These are phyloP conservation scores for Corymbia calophylla DNA, from an alignment of 441 rosid genomes.

Conservation along the genomic window DNA sequence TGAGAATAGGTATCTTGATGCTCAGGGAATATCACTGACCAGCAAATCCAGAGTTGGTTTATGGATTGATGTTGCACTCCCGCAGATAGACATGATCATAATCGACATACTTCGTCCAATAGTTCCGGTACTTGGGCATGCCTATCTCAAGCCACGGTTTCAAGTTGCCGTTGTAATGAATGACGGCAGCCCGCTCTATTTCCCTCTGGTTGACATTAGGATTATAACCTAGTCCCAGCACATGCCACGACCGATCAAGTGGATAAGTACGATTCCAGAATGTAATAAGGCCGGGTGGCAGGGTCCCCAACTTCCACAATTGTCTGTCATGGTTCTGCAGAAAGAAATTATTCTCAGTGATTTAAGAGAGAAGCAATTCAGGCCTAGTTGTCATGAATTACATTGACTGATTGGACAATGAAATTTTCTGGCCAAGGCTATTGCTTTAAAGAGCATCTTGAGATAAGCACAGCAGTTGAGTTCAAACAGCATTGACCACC, in stretches of 20 bases:
- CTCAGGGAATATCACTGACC: not conserved
- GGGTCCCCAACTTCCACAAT: conserved; percentile 92
- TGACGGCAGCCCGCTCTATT: conserved; percentile 71
- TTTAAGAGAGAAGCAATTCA: not conserved
- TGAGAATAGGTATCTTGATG: not conserved
- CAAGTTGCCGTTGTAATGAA: conserved; percentile 94
- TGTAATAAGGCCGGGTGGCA: conserved; percentile 96
- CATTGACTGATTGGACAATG: not conserved
- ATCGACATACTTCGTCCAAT: conserved; percentile 77
- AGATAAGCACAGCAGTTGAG: not conserved
- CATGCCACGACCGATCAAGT: conserved; percentile 75
- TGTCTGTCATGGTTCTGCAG: conserved; percentile 76
- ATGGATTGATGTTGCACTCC: conserved; percentile 90
- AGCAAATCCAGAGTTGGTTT: not conserved
- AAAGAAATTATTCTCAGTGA: not conserved
- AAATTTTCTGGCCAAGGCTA: not conserved
- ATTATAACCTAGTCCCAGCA: conserved; percentile 92
- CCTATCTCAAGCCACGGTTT: conserved; percentile 98
- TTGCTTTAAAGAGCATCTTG: not conserved
- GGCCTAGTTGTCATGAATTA: not conserved
- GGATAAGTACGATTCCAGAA: conserved; percentile 74
- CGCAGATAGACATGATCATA: conserved; percentile 58
- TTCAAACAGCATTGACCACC: not conserved
- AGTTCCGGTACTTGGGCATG: conserved; percentile 56
- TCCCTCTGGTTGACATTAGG: conserved; percentile 75